Percentiles rank a stretch among this genome's conserved stretches.
Evolutionary conservation across 208 protist species (phyloP).

Genomic region (Vickermania ingenoplastis): DNA sequence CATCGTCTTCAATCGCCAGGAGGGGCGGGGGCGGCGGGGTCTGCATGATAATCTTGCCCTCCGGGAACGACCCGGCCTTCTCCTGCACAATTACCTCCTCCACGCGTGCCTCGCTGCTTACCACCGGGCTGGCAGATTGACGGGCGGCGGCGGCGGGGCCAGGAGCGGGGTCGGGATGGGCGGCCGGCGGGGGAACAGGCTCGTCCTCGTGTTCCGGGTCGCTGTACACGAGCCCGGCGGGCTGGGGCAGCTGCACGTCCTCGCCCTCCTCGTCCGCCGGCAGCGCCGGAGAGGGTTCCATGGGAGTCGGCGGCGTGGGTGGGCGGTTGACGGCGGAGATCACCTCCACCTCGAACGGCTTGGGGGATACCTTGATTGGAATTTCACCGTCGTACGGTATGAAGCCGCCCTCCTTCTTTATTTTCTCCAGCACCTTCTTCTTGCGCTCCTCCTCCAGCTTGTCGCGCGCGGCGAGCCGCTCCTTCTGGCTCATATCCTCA

Average conservation of each 20-base stretch:
- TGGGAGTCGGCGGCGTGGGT: neutral
- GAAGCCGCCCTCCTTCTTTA: conserved; percentile 8
- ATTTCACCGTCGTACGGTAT: conserved; percentile 2
- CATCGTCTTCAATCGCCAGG: neutral
- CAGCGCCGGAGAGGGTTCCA: neutral
- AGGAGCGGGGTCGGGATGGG: neutral
- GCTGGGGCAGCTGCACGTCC: neutral
- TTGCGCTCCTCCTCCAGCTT: conserved; percentile 3
- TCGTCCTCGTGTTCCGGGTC: neutral
- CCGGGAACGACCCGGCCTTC: neutral
- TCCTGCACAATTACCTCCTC: conserved; percentile 21
- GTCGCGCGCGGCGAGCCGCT: conserved; percentile 1
- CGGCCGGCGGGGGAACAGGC: neutral
- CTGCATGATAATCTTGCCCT: neutral
- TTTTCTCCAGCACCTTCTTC: neutral
- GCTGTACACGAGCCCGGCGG: neutral
- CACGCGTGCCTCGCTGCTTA: conserved; percentile 13
- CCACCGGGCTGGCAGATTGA: conserved; percentile 3
- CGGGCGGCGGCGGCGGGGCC: neutral
- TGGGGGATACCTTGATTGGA: neutral
- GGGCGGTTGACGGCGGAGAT: neutral
- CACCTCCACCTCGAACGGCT: neutral
- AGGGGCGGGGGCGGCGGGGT: neutral
- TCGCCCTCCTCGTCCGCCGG: neutral
- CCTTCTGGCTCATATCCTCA: conserved; percentile 3